Conservation (phyloP, 495 filamentous ascomycete species). For the Chlorociboria aeruginascens region DNA sequence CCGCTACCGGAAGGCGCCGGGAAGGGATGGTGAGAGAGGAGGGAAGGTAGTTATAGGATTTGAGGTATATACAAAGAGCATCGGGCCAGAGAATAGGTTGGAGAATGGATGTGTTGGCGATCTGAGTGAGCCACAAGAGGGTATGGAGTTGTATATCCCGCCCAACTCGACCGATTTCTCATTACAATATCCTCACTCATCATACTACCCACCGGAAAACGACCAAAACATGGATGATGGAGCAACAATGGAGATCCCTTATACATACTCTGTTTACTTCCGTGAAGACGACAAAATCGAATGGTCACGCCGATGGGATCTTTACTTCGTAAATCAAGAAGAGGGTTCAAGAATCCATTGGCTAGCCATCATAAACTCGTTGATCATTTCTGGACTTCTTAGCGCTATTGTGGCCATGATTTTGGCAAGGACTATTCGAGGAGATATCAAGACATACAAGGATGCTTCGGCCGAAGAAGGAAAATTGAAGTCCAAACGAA, state of each 20-base stretch:
- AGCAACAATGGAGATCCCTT: slow-evolving; percentile 65
- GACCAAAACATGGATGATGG: slow-evolving; percentile 44
- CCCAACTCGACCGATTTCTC: slow-evolving; percentile 42
- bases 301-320: slow-evolving; percentile 81
- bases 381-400: slow-evolving; percentile 74
- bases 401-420: slow-evolving; percentile 81
- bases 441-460: slow-evolving; percentile 60
- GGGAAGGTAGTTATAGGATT: slow-evolving; percentile 85
- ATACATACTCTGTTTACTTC: slow-evolving; percentile 90
- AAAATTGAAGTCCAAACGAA: slow-evolving; percentile 44
- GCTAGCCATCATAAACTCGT: slow-evolving; percentile 84
- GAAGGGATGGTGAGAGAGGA: slow-evolving; percentile 51
- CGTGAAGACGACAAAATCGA: slow-evolving; percentile 73
- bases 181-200: slow-evolving; percentile 45
- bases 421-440: slow-evolving; percentile 66
- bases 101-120: slow-evolving; percentile 55
- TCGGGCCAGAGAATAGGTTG: slow-evolving; percentile 46
- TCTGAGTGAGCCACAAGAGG: slow-evolving; percentile 46
- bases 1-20: slow-evolving; percentile 66
- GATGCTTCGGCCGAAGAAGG: slow-evolving; percentile 56
- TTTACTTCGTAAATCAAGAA: slow-evolving; percentile 88
- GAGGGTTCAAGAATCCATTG: slow-evolving; percentile 80
- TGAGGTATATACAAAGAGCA: slow-evolving; percentile 84
- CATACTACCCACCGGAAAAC: slow-evolving; percentile 41
- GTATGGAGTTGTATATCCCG: slow-evolving; percentile 56